These are phyloP conservation scores for Debaryomyces udenii DNA, from an alignment of 1,139 yeast genomes.

Conservation along the genomic window DNA sequence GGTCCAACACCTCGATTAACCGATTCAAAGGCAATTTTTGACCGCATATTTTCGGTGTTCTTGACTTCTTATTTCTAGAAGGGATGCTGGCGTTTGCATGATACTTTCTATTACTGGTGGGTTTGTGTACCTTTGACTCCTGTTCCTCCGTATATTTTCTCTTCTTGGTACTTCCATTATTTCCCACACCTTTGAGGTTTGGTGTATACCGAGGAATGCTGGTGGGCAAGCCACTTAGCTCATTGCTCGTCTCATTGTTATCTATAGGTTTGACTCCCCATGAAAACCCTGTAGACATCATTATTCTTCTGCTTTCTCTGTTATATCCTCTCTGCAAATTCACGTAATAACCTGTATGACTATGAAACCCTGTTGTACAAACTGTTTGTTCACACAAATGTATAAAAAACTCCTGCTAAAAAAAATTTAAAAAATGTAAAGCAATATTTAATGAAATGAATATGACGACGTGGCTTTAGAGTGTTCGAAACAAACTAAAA, in stretches of 20 bases:
- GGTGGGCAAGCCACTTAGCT: slow-evolving; percentile 5
- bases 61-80: slow-evolving; percentile 31
- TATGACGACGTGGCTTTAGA: neutral
- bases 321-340: neutral
- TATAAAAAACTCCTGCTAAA: slow-evolving; percentile 1
- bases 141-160: slow-evolving; percentile 21
- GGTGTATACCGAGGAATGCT: slow-evolving; percentile 22
- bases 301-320: neutral
- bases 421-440: slow-evolving; percentile 2
- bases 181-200: slow-evolving; percentile 9
- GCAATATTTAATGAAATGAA: slow-evolving; percentile 1
- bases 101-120: slow-evolving; percentile 10
- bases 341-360: neutral
- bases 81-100: slow-evolving; percentile 8
- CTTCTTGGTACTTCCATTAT: slow-evolving; percentile 15
- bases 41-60: slow-evolving; percentile 49
- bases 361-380: neutral
- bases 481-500: too few relatives aligned
- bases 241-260: slow-evolving; percentile 2
- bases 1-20: slow-evolving; percentile 68
- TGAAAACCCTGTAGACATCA: slow-evolving; percentile 39
- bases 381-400: slow-evolving; percentile 1
- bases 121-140: slow-evolving; percentile 15
- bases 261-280: slow-evolving; percentile 31
- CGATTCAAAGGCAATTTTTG: slow-evolving; percentile 60